Conservation (phyloP, 164 flowering plant genomes). For the Kingdonia uniflora region DNA sequence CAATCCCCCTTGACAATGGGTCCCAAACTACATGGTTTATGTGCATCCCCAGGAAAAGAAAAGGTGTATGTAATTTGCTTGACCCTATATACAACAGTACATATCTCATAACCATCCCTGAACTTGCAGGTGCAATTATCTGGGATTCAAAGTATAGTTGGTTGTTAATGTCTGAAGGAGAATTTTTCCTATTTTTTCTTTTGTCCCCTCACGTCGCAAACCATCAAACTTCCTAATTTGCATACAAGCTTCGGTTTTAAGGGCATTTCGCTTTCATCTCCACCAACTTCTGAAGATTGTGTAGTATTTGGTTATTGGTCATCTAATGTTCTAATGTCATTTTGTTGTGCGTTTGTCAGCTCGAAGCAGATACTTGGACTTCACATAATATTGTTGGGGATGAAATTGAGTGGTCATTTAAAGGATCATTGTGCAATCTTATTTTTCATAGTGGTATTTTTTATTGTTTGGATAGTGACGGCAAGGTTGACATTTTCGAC, state of each 20-base stretch:
- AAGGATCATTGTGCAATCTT: neutral
- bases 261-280: neutral
- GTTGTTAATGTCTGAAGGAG: slow-evolving; percentile 7
- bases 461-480: neutral
- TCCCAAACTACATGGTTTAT: neutral
- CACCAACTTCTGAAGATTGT: slow-evolving; percentile 7
- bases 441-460: slow-evolving; percentile 5
- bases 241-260: neutral
- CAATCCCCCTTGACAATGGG: neutral
- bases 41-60: neutral
- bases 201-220: neutral
- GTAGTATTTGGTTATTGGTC: neutral
- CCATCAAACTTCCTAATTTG: slow-evolving; percentile 8
- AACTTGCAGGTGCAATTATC: slow-evolving; percentile 1
- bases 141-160: slow-evolving; percentile 5
- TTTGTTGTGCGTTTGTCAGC: neutral
- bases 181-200: neutral
- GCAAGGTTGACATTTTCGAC: neutral
- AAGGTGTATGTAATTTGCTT: neutral
- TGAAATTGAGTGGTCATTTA: too few relatives aligned
- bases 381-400: too few relatives aligned
- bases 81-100: neutral
- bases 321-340: too few relatives aligned
- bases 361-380: slow-evolving; percentile 2
- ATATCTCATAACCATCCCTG: neutral